phyloP scores from a whole-genome alignment of 148 eudicot species.

The Camellia sinensis region DNA sequence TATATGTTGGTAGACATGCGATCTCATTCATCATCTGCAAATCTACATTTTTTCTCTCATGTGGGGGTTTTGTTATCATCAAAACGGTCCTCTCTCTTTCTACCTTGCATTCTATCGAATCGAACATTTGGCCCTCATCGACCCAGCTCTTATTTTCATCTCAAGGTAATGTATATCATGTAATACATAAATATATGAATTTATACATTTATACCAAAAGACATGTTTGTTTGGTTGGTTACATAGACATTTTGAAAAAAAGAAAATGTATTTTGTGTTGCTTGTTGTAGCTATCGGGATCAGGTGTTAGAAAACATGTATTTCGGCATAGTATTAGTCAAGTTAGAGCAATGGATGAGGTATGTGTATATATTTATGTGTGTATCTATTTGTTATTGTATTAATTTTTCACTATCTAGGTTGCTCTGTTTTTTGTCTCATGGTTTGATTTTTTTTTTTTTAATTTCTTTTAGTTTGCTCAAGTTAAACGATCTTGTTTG shows the following conservation, averaged over 20 bases:
- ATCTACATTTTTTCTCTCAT: conserved; percentile 1
- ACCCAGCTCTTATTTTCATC: conserved; percentile 10
- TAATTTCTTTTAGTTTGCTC: neutral
- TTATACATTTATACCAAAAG: neutral
- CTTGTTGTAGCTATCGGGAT: conserved; percentile 18
- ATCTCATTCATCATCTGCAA: conserved; percentile 16
- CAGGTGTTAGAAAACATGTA: conserved; percentile 12
- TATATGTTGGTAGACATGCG: conserved; percentile 12
- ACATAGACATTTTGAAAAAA: neutral
- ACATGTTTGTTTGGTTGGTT: neutral
- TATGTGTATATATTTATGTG: neutral
- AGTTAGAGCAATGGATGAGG: conserved; percentile 31
- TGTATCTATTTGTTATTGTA: neutral
- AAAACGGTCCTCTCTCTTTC: neutral
- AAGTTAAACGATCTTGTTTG: neutral
- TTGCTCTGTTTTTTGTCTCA: neutral
- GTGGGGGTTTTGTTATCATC: conserved; percentile 1
- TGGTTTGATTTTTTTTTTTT: neutral
- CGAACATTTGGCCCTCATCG: conserved; percentile 1
- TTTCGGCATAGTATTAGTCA: conserved; percentile 7
- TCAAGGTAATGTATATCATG: conserved; percentile 17
- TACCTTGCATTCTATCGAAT: neutral
- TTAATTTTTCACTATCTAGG: neutral
- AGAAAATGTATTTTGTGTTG: neutral
- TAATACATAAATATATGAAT: neutral